A percentile compares a stretch with the other conserved stretches of the same genome.
Evolutionary conservation across 345 rosid species (phyloP).

Genomic region (Crucihimalaya himalaica): DNA sequence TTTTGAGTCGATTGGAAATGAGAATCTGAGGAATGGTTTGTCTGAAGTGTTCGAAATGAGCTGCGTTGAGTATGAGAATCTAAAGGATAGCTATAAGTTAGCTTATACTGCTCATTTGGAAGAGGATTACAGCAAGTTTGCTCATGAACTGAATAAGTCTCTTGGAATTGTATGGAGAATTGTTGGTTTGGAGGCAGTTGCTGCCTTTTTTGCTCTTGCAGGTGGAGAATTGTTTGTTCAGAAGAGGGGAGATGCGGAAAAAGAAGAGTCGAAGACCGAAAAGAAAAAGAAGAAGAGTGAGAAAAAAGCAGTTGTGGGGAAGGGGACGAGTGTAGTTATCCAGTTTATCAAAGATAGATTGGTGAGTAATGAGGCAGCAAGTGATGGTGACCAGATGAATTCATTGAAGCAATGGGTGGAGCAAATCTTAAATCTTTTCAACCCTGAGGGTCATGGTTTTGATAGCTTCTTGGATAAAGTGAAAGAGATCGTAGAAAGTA

Average conservation of each 20-base stretch:
- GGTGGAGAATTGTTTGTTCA: conserved; percentile 51
- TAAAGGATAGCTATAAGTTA: conserved; percentile 40
- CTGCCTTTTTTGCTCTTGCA: conserved; percentile 63
- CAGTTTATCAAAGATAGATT: conserved; percentile 68
- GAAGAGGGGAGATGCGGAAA: conserved; percentile 45
- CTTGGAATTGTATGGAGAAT: conserved; percentile 60
- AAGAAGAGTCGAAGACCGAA: conserved; percentile 44
- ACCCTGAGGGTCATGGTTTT: conserved; percentile 52
- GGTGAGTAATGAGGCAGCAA: conserved; percentile 39
- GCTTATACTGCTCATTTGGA: conserved; percentile 42
- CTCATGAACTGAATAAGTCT: conserved; percentile 50
- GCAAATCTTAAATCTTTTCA: conserved; percentile 48
- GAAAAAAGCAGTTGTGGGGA: conserved; percentile 73
- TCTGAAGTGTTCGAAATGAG: conserved; percentile 39
- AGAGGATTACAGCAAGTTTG: conserved; percentile 52
- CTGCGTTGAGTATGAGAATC: conserved; percentile 28
- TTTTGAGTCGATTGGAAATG: conserved; percentile 44
- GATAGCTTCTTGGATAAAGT: conserved; percentile 55
- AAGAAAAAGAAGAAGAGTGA: conserved; percentile 66
- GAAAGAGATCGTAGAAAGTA: conserved; percentile 82
- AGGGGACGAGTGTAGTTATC: conserved; percentile 64
- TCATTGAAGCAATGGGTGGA: conserved; percentile 50
- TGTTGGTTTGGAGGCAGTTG: conserved; percentile 76
- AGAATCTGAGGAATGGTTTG: conserved; percentile 42
- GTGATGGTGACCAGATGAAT: conserved; percentile 36